Evolutionary conservation across 371 early-diverging fungal species (phyloP), one percentile per base, ranked within the genome.

Genomic region (Mucor racemosus): DNA sequence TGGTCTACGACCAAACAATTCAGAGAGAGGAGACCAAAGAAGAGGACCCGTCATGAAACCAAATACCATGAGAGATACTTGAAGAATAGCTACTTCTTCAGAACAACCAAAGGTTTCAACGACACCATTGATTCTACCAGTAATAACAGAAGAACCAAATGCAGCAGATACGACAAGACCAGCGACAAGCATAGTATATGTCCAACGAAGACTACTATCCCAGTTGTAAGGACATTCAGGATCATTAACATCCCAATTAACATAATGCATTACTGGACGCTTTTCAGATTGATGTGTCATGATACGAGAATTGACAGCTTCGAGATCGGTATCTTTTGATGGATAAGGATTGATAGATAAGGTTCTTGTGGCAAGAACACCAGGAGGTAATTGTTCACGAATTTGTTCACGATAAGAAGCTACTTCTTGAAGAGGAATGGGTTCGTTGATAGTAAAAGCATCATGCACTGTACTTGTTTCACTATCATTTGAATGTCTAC

Each of bases 51-150:
- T 60, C 66, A 71, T 77, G 42, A 79, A 82, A 31, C 80, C 82
- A 63, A 74, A 76, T 0, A 82, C 82, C 73, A 82, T 76, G n/a
- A 82, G 71, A n/a, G 82, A 77, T 5, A 78, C 76, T 60, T 76
- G 77, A 17, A 79, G 73, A 50, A 78, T 77, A 36, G 76, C 72
- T 1, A 76, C 76, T 62, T 72, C 75, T 55, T 72, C 58, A 0
- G 75, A 62, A 33, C 78, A 75, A 26, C 74, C 66, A 63, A 82
- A 82, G 1, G 57, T 40, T 10, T 64, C 69, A 4, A 70, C 72
- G 0, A 73, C 69, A 58, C 78, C 78, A 26, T 58, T 46, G 11
- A 74, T 36, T 58, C 69, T 62, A 55, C 76, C 80, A 13, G 82
- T 76, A 21, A 76, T 65, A 1, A 77, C 76, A 17, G 78, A 77